Base-by-base conservation (phyloP, 1,284 basidiomycete species). In the Rhodofomes roseus region DNA sequence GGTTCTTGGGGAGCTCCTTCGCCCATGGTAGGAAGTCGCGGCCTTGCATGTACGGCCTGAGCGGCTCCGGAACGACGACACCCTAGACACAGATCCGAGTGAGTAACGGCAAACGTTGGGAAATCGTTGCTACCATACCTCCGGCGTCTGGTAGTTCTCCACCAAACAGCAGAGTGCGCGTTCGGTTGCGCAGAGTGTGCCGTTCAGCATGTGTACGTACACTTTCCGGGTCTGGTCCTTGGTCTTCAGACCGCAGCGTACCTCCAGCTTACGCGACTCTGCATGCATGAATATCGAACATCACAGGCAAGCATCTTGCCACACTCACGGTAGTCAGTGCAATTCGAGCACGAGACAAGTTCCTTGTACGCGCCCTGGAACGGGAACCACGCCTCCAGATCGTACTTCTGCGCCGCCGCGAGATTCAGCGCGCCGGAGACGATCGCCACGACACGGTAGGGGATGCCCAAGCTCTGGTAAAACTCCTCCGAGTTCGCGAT, bases 321-420 rank as follows among this genome's bases (percentile, higher is more conserved):
- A 6, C 3, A 85, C 92, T 79, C 69, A 95, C 93, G 93, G 74
- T 96, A 96, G 73, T 96, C 94, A 22, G 93, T 96, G 76, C 94
- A 96, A 74, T 95, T 96, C 70, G 91, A 93, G 72, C 91, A 93
- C 66, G 91, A 93, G 39, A 95, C 92, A 36, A 95, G 77, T 76
- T 99, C 96, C 81, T 99, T 99, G 81, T 96, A 95, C 64, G 84
- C 90, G 60, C 89, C 90, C 77, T 98, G 96, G 86, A 94, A 98
- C 2, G 96, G 96, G 85, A 99, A 99, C 94, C 95, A 99, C 53
- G 96, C 97, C 76, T 99, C 96, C 59, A 99, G 75, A 77, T 99
- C 97, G 73, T 90, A 95, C 80, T 99, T 99, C 81, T 96, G 94
- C 58, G 95, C 85, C 8, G 97, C 96, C 0, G 97, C 96, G 68